phyloP scores from a whole-genome alignment of 106 monocot genomes.

The Acorus calamus region DNA sequence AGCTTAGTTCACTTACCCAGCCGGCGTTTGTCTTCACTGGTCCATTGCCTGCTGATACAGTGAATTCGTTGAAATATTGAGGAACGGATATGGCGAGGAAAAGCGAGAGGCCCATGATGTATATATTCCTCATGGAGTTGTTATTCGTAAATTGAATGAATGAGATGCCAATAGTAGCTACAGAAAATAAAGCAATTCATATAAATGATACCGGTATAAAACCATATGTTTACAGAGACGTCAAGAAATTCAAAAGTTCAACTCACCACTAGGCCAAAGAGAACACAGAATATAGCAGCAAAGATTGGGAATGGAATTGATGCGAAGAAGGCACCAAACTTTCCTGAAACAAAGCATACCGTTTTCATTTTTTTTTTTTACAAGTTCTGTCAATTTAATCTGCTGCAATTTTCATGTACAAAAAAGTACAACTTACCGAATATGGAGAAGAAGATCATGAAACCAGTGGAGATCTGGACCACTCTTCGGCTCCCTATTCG shows the following conservation, averaged over 20 bases:
- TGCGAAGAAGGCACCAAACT: slow-evolving; percentile 86
- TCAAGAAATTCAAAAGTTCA: neutral
- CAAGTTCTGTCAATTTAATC: neutral
- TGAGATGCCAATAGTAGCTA: slow-evolving; percentile 74
- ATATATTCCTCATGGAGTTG: slow-evolving; percentile 77
- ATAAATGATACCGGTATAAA: neutral
- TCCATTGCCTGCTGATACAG: slow-evolving; percentile 41
- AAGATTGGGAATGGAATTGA: slow-evolving; percentile 87
- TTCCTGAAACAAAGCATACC: slow-evolving; percentile 33
- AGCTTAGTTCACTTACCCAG: slow-evolving; percentile 44
- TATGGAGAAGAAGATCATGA: slow-evolving; percentile 90
- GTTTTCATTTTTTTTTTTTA: neutral
- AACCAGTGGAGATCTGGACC: slow-evolving; percentile 70
- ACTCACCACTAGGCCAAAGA: slow-evolving; percentile 89
- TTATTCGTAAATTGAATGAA: slow-evolving; percentile 77
- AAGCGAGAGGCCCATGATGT: slow-evolving; percentile 67
- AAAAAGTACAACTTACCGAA: slow-evolving; percentile 31
- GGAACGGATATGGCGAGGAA: slow-evolving; percentile 86
- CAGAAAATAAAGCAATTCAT: slow-evolving; percentile 1
- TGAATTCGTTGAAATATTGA: slow-evolving; percentile 72
- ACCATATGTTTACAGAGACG: too few species aligned
- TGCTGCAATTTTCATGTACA: too few species aligned
- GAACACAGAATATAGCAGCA: slow-evolving; percentile 70
- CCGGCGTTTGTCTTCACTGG: slow-evolving; percentile 71
- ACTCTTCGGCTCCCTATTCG: slow-evolving; percentile 68